Base-by-base conservation (phyloP, 116 monocot genomes). In the Iris pallida region DNA sequence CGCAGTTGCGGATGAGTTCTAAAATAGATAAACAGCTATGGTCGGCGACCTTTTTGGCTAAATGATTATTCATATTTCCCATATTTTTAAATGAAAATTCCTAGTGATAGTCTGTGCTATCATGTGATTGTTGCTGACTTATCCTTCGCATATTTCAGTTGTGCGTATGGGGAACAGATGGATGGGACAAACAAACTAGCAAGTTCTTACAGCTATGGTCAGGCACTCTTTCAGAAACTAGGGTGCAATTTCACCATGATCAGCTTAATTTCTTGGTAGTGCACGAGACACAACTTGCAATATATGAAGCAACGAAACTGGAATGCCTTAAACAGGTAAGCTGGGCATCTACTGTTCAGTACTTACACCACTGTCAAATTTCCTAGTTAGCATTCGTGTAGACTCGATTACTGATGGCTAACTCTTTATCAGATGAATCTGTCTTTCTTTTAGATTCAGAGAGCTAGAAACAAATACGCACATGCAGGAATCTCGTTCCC, bases 161-260 rank as follows among this genome's bases (percentile, higher is more conserved):
- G 15, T 81, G 71, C 44, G 63, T 76, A 16, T 81, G 81, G 81
- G 68, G 76, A 42, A 81, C 47, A 41, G 76, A 81, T 72, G 63
- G 68, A 20, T 81, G 81, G 81, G 76, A 72, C 43, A 76, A 76
- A 49, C 75, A 81, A 62, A 60, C 17, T 9, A 72, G 56, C 41
- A 81, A 76, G 42, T 63, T 68, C 63, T 48, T 81, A 53, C 71
- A 71, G 54, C n/a, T n/a, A n/a, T n/a, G n/a, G 30, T 45, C 76
- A 17, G 67, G 71, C 11, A 9, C 67, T 13, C n/a, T 67, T 49
- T 30, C 71, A 55, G 76, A 76, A 16, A 81, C 81, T 4, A 57
- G 71, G 14, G 81, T 81, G 18, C 76, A 81, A 30, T 81, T 81
- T 64, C 81, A 81, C 61, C 76, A 72, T 7, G 81, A 81, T 43